A percentile compares a stretch with the other conserved stretches of the same genome.
Conservation (phyloP, 169 alveolate genomes). For the Plasmodium fragile region DNA sequence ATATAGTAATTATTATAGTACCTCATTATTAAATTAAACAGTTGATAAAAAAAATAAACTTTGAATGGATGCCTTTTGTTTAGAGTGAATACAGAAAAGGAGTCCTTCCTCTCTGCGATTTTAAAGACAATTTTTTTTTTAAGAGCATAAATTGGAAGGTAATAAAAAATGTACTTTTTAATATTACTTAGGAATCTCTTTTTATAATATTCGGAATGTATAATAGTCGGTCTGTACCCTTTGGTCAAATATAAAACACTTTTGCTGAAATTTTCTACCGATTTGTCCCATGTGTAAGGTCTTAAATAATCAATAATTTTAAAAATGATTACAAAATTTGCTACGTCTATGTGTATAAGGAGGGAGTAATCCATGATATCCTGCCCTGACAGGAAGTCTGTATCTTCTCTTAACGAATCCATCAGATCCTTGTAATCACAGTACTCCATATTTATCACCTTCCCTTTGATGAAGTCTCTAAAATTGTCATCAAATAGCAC, state of each 20-base stretch:
- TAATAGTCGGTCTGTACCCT: conserved; percentile 72
- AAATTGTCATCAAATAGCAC: conserved; percentile 71
- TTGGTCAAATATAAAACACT: conserved; percentile 72
- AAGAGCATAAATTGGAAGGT: conserved; percentile 50
- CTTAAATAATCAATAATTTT: conserved; percentile 74
- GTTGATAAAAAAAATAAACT: conserved; percentile 31
- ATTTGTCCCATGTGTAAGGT: conserved; percentile 76
- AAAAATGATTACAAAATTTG: conserved; percentile 44
- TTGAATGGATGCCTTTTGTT: conserved; percentile 27
- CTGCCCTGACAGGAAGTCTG: conserved; percentile 23
- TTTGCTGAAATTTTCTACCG: conserved; percentile 72
- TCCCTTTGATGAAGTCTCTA: conserved; percentile 44
- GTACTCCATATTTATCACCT: conserved; percentile 56
- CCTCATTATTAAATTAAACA: conserved; percentile 53
- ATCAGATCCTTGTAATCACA: conserved; percentile 60
- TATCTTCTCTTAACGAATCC: conserved; percentile 61
- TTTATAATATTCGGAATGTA: conserved; percentile 73
- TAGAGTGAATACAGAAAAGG: conserved; percentile 32
- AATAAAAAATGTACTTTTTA: conserved; percentile 53
- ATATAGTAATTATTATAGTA: conserved; percentile 34
- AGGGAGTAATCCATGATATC: conserved; percentile 74
- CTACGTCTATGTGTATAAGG: conserved; percentile 61
- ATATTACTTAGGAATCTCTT: conserved; percentile 68
- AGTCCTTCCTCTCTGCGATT: not conserved
- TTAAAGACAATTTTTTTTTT: conserved; percentile 55